Evolutionary conservation across 371 early-diverging fungal species (phyloP).

Genomic region (Mucor velutinosus): DNA sequence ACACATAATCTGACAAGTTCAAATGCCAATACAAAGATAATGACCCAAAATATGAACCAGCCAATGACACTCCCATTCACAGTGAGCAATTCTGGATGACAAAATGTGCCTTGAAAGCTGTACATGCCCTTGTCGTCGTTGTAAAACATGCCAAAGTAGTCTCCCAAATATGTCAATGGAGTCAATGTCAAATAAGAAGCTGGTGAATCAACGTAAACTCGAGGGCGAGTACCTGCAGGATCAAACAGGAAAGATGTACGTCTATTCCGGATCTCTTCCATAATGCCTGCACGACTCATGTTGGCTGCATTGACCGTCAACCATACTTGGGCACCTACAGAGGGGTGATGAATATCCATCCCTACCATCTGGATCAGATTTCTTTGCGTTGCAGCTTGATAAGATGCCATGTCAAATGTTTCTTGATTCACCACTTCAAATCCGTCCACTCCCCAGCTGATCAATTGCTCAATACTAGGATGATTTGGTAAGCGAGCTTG

Average conservation of each 20-base stretch:
- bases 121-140: slow-evolving; percentile 67
- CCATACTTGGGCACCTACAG: slow-evolving; percentile 63
- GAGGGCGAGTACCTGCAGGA: slow-evolving; percentile 66
- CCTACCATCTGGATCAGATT: slow-evolving; percentile 65
- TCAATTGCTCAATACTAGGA: slow-evolving; percentile 62
- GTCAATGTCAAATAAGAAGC: slow-evolving; percentile 40
- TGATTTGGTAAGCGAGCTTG: slow-evolving; percentile 65
- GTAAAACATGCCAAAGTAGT: slow-evolving; percentile 67
- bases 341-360: slow-evolving; percentile 72
- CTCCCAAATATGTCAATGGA: slow-evolving; percentile 57
- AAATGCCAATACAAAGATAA: slow-evolving; percentile 36
- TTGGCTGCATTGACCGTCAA: slow-evolving; percentile 59
- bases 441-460: slow-evolving; percentile 74
- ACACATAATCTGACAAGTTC: slow-evolving; percentile 27
- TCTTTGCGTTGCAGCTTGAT: slow-evolving; percentile 50
- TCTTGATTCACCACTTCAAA: slow-evolving; percentile 71
- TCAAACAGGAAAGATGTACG: slow-evolving; percentile 72
- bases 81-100: slow-evolving; percentile 51
- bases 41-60: slow-evolving; percentile 65
- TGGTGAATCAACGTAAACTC: slow-evolving; percentile 51
- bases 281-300: slow-evolving; percentile 47
- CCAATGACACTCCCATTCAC: slow-evolving; percentile 55
- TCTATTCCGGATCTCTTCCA: slow-evolving; percentile 63
- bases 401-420: slow-evolving; percentile 63
- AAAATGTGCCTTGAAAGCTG: slow-evolving; percentile 71